Conservation (phyloP, 805 yeast species). For the Saccharomycopsis babjevae region DNA sequence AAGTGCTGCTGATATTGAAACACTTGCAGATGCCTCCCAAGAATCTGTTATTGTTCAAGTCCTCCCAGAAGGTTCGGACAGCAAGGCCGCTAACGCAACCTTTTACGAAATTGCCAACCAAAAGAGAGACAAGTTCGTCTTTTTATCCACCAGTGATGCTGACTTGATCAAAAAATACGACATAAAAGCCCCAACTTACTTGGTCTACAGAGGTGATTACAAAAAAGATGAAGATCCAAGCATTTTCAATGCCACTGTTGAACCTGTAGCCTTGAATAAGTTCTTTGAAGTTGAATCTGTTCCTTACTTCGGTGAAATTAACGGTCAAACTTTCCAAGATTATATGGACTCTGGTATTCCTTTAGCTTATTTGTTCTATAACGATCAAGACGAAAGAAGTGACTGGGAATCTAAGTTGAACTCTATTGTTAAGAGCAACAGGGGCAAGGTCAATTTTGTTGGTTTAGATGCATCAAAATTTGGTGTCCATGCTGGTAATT, state of each 20-base stretch:
- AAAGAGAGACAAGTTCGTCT: slow-evolving; percentile 33
- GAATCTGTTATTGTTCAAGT: slow-evolving; percentile 52
- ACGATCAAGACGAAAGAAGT: slow-evolving; percentile 53
- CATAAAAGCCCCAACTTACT: slow-evolving; percentile 36
- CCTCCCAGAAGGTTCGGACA: slow-evolving; percentile 24
- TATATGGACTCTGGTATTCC: slow-evolving; percentile 71
- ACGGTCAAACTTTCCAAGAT: slow-evolving; percentile 62
- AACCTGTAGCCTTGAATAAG: slow-evolving; percentile 30
- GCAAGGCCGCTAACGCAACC: slow-evolving; percentile 21
- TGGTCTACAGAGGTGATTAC: slow-evolving; percentile 31
- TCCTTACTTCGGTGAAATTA: slow-evolving; percentile 83
- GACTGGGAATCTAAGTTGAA: slow-evolving; percentile 41
- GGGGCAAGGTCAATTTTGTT: slow-evolving; percentile 79
- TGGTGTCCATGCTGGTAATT: slow-evolving; percentile 79
- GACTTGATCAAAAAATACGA: slow-evolving; percentile 32
- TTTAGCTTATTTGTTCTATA: slow-evolving; percentile 81
- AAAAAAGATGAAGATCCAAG: slow-evolving; percentile 24
- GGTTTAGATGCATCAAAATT: slow-evolving; percentile 73
- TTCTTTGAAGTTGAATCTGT: slow-evolving; percentile 55
- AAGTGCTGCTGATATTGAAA: slow-evolving; percentile 39
- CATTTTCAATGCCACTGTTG: slow-evolving; percentile 20
- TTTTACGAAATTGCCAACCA: slow-evolving; percentile 30
- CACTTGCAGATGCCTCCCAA: slow-evolving; percentile 29
- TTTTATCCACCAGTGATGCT: slow-evolving; percentile 28
- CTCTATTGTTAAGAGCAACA: slow-evolving; percentile 59